A percentile compares a stretch with the other conserved stretches of the same genome.
phyloP scores from a whole-genome alignment of 352 stramenopile genomes.

The Pythium rhizo-oryzae region DNA sequence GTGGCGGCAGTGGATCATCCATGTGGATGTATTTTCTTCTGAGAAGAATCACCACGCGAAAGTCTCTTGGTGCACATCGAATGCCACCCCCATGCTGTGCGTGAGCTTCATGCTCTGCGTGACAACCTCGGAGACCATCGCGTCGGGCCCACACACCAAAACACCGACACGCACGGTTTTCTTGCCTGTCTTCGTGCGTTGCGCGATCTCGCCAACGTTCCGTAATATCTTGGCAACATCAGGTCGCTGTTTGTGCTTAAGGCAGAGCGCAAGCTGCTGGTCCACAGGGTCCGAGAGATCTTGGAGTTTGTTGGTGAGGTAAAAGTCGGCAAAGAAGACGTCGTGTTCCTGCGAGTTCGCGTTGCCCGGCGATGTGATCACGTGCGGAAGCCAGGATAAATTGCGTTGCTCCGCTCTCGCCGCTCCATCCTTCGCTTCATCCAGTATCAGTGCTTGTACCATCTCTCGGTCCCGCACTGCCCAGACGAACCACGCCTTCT shows the following conservation, averaged over 20 bases:
- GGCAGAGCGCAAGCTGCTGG: conserved; percentile 20
- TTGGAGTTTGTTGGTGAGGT: conserved; percentile 33
- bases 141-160: background rate
- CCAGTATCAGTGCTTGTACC: too few relatives aligned
- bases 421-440: too few relatives aligned
- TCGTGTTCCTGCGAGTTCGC: conserved; percentile 12
- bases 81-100: background rate
- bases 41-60: conserved; percentile 19
- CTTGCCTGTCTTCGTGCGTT: background rate
- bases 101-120: background rate
- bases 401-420: too few relatives aligned
- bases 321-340: conserved; percentile 41
- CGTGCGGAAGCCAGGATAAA: too few relatives aligned
- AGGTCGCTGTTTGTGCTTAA: conserved; percentile 23
- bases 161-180: background rate
- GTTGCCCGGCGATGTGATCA: background rate
- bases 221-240: conserved; percentile 3
- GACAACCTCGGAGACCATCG: conserved; percentile 8
- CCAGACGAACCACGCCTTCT: conserved; percentile 55
- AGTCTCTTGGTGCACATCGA: conserved; percentile 22
- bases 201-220: background rate
- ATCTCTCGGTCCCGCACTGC: conserved; percentile 31
- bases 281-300: conserved; percentile 38
- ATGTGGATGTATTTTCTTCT: too few relatives aligned
- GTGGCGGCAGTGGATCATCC: too few relatives aligned